A percentile compares a stretch with the other conserved stretches of the same genome.
These are phyloP conservation scores for Hypocrella siamensis DNA, from an alignment of 2,329 filamentous ascomycete genomes.

Conservation along the genomic window DNA sequence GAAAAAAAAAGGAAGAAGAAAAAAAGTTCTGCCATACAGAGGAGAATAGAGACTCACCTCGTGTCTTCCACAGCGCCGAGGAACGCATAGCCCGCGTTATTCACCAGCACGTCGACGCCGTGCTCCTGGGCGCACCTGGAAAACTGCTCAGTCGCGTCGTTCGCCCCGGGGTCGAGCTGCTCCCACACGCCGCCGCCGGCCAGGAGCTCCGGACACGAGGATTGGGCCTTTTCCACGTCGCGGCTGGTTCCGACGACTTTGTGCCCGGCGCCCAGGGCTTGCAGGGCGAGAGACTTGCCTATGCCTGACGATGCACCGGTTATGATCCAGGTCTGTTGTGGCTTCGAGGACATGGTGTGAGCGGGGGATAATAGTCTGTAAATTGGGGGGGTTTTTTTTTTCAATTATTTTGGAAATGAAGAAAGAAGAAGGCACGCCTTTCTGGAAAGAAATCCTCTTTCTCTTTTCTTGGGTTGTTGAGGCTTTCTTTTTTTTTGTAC, in stretches of 20 bases:
- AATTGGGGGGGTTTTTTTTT: neutral
- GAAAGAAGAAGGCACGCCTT: no score
- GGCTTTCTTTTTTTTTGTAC: no score
- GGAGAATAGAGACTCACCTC: neutral
- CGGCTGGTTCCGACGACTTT: constrained; percentile 1
- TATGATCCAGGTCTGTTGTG: neutral
- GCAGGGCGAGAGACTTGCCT: constrained; percentile 1
- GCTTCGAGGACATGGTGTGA: no score
- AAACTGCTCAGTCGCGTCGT: neutral
- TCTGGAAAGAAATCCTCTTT: no score
- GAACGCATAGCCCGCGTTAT: neutral
- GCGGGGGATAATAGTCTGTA: no score
- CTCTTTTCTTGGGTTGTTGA: no score
- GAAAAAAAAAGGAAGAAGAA: neutral
- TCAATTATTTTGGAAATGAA: no score
- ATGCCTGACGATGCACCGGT: constrained; percentile 1
- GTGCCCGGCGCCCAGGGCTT: neutral
- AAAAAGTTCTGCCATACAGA: no score
- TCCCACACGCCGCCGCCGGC: neutral
- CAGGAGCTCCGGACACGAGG: neutral
- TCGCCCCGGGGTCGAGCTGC: neutral
- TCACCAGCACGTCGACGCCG: neutral
- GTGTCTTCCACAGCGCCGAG: constrained; percentile 1
- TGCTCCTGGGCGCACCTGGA: neutral
- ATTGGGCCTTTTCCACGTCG: neutral